These are phyloP conservation scores for Wallacemonas rigidus DNA, from an alignment of 208 protist species.

Conservation along the genomic window DNA sequence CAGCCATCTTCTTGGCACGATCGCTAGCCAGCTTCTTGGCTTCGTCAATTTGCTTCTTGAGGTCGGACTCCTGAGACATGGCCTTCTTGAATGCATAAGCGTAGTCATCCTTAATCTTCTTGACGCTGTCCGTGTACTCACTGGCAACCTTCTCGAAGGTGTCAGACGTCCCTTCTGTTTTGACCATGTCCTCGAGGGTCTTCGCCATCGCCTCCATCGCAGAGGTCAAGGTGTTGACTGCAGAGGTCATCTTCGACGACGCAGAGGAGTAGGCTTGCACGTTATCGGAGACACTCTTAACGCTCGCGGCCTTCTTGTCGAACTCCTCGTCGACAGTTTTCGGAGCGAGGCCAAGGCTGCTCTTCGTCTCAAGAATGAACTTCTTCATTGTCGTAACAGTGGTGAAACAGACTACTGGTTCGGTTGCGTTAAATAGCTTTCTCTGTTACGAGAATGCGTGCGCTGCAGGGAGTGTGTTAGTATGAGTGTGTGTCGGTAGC, in stretches of 20 bases:
- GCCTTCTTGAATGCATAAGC: conserved; percentile 17
- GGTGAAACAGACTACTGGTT: no score
- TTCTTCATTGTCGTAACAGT: conserved; percentile 43
- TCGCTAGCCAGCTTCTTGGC: conserved; percentile 21
- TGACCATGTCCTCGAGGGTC: conserved; percentile 34
- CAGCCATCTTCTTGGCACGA: conserved; percentile 24
- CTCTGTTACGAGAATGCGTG: no score
- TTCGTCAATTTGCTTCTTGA: conserved; percentile 17
- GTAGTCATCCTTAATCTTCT: conserved; percentile 24
- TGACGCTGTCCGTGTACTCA: conserved; percentile 16
- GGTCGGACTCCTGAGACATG: conserved; percentile 14
- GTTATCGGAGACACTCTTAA: conserved; percentile 30
- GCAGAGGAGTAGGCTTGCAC: conserved; percentile 31
- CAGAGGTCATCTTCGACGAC: conserved; percentile 30
- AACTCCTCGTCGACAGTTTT: conserved; percentile 57
- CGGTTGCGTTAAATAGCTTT: no score
- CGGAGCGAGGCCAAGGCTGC: conserved; percentile 30
- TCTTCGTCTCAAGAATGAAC: conserved; percentile 45
- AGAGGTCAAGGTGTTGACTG: conserved; percentile 25
- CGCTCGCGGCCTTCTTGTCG: conserved; percentile 25
- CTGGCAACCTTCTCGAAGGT: conserved; percentile 17
- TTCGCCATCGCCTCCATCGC: conserved; percentile 37
- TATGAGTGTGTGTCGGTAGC: background rate
- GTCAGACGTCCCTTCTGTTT: conserved; percentile 18
- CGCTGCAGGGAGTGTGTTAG: background rate